Base-by-base conservation (phyloP, 208 protist genomes). In the Porcisia hertigi region DNA sequence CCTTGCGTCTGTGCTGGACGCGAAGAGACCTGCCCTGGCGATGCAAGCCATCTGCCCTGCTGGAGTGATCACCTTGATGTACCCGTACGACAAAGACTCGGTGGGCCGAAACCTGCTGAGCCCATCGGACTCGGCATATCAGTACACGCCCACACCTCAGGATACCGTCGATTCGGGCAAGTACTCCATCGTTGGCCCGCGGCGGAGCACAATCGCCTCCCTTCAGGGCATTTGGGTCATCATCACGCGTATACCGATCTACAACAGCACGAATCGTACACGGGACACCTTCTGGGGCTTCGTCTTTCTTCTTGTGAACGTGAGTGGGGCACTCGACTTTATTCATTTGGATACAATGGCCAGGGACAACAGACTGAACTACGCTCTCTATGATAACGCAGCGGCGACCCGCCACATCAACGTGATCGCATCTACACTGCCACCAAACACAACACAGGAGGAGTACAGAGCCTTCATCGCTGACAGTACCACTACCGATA, bases 251-350 rank as follows among this genome's bases (percentile, higher is more conserved):
- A 49, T 73, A 41, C 88, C 89, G 57, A 71, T 95, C 14, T 93
- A 87, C 81, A 87, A 86, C 59, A 73, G 64, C 47, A 83, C 49
- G 41, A 41, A 30, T 18, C 52, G 58, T 5, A 12, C 41, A 14
- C 43, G 55, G 8, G 30, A 79, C 11, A 88, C 74, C 57, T 96
- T 96, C 73, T 96, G 92, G 90, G 92, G 92, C 58, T 94, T 96
- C 67, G 66, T 79, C 8, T 43, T 75, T 34, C 57, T 80, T 34
- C 58, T 76, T 2, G 67, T 90, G 8, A 88, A 91, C 73, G 71
- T 96, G 43, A 85, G 70, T 45, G 54, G 58, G 9, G 65, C 89
- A 1, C 63, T 94, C 39, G 70, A 74, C 16, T 34, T 66, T 2
- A 77, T 73, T 20, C 58, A 82, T 2, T 55, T 93, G 49, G 43